phyloP scores from a whole-genome alignment of 306 rosid species.

The Vicia sativa region DNA sequence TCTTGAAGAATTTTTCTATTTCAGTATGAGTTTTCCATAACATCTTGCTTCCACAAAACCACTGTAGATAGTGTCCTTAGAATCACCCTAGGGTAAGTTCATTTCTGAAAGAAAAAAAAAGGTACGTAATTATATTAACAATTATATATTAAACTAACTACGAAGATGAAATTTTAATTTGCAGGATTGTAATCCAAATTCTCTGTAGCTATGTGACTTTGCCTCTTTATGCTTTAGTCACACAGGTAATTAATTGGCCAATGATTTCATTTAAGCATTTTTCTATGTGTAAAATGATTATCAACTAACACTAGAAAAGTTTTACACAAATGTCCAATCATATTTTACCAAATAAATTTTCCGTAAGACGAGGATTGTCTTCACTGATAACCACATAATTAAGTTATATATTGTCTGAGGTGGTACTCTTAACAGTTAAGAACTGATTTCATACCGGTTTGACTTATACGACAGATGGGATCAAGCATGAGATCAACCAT shows the following conservation, averaged over 20 bases:
- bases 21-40: constrained; percentile 51
- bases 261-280: not conserved
- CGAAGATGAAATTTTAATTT: constrained; percentile 35
- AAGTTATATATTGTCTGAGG: too few relatives aligned
- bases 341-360: too few relatives aligned
- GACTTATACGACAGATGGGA: constrained; percentile 63
- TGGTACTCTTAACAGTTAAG: too few relatives aligned
- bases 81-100: constrained; percentile 68
- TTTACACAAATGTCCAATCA: too few relatives aligned
- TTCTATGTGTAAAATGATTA: not conserved
- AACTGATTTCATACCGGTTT: constrained; percentile 3
- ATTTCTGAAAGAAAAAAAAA: constrained; percentile 1
- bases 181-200: constrained; percentile 71
- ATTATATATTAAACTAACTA: constrained; percentile 15
- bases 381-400: too few relatives aligned
- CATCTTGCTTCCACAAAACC: constrained; percentile 62
- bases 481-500: constrained; percentile 66
- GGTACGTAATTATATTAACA: not conserved
- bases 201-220: constrained; percentile 84
- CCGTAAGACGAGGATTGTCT: too few relatives aligned
- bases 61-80: constrained; percentile 52
- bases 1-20: constrained; percentile 27
- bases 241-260: constrained; percentile 57
- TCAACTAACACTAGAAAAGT: not conserved
- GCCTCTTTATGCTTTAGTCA: constrained; percentile 92